These are phyloP conservation scores for Fusarium hostae DNA, from an alignment of 2,329 filamentous ascomycete species.

Conservation along the genomic window DNA sequence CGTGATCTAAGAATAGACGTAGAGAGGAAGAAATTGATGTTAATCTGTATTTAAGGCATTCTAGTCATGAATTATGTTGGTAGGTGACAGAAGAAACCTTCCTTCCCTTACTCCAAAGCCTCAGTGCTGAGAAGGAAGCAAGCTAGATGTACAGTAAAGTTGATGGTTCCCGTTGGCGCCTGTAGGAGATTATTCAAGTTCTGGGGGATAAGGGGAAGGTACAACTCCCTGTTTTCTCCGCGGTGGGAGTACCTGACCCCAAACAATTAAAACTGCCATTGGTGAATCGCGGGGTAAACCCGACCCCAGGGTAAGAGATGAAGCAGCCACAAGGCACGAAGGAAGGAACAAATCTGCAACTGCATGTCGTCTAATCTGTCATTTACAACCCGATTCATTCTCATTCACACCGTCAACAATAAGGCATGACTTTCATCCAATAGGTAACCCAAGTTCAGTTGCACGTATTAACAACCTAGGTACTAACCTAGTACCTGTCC, in stretches of 20 bases:
- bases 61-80: neutral
- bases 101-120: neutral
- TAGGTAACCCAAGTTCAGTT: neutral
- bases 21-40: neutral
- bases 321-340: conserved; percentile 25
- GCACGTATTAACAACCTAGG: neutral
- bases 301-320: conserved; percentile 15
- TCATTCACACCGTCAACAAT: neutral
- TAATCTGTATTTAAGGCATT: neutral
- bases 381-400: neutral
- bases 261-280: neutral
- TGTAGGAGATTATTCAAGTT: neutral
- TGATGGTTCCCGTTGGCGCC: neutral
- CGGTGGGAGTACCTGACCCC: neutral
- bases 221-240: neutral
- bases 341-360: conserved; percentile 10
- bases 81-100: neutral
- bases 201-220: neutral
- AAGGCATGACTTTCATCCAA: neutral
- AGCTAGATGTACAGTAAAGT: neutral
- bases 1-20: neutral
- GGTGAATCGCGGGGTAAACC: conserved; percentile 42
- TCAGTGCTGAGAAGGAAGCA: neutral
- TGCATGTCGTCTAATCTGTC: neutral
- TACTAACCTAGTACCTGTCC: neutral